Evolutionary conservation across 352 stramenopile species (phyloP), one percentile per base, ranked within the genome.

Genomic region (Pythium plurisporium): DNA sequence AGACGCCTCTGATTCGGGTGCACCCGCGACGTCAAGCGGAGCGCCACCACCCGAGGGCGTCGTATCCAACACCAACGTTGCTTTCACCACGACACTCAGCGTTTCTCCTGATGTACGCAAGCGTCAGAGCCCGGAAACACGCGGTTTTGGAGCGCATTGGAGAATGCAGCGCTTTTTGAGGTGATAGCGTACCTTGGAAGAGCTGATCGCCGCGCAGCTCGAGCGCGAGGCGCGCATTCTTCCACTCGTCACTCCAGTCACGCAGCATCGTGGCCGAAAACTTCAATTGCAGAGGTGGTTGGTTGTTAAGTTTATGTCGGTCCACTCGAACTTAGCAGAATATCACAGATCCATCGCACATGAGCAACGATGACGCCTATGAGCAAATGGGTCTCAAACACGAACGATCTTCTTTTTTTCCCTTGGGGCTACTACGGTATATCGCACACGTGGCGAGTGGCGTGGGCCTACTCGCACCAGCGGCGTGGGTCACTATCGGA

Each of bases 171-270:
- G 12, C 15, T 27, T 17, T 7, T 26, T 9, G 12, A 2, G 4
- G 38, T 12, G 38, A 1, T 27, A 37, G 31, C 50, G 47, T 51
- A 87, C 81, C 78, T 43, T 89, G 81, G 54, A 89, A 89, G 33
- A 91, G 73, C 56, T 82, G 59, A 5, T 77, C 44, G 33, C 67
- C 45, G 47, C 78, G 81, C 46, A 91, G 67, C 30, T 69, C 60
- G 30, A 91, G 71, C 60, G 66, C 57, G 17, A 89, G 60, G 26
- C 55, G 71, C 55, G 78, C 76, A 50, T 65, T 70, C 45, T 70
- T 73, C 81, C 81, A 91, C 38, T 89, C 81, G 67, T 91, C 76
- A 36, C 65, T 73, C 77, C 76, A 88, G 38, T 76, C 65, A 38
- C 63, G 74, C 73, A 88, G 84, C 49, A 59, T 62, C 12, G 26